Evolutionary conservation across 169 alveolate genomes (phyloP), one percentile per base, ranked within the genome.

Genomic region (Plasmodium reichenowi): DNA sequence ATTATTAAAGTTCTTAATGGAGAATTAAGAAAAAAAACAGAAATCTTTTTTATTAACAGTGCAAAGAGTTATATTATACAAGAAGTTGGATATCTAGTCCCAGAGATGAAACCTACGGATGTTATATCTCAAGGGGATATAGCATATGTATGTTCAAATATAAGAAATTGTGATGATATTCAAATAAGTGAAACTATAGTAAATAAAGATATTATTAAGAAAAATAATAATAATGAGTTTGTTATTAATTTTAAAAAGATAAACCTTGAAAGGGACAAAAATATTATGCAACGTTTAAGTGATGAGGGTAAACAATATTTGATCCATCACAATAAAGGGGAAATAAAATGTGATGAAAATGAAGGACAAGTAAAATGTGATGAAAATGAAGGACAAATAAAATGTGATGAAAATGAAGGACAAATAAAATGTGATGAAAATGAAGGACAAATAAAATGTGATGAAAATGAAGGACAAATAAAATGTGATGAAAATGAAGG

Each of bases 1-100:
- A 93, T 96, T 47, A 95, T 95, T 54, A 93, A 94, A 85, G 95
- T 95, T 75, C 3, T 93, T 56, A 94, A 94, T 80, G 96, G 96
- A 15, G 29, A 47, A 20, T 24, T 91, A 22, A 94, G 88, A 88
- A 88, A 92, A 54, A 88, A 86, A 72, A 93, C 88, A 48, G 95
- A 94, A 71, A 85, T 94, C 1, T 78, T 89, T 43, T 91, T 92
- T 56, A 75, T 92, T 70, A 89, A 88, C 22, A 90, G 93, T 58
- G 64, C 88, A 47, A 72, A 91, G 45, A 73, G 88, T 0, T 72
- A 89, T 58, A 78, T 63, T 47, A 88, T 93, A 15, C 93, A 93
- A 20, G 94, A 93, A n/a, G 89, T 94, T 15, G 96, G 96, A n/a
- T 87, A 93, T 48, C 67, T 94, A 73, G 58, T 78, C 60, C 96